Conservation (phyloP, 2,329 filamentous ascomycete species). For the Arthrinium phaeospermum region DNA sequence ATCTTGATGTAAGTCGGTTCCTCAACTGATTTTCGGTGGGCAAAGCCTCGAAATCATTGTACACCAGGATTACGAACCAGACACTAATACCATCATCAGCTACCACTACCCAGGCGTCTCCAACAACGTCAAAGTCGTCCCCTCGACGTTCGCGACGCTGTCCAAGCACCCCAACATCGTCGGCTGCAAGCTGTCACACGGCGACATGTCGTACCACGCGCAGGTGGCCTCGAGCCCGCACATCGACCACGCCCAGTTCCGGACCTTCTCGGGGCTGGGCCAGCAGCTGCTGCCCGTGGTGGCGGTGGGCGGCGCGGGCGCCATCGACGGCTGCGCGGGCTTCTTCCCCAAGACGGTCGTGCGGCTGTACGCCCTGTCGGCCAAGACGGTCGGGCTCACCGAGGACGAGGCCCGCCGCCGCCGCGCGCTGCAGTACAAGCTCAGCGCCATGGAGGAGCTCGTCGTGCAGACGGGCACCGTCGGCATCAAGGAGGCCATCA, state of each 20-base stretch:
- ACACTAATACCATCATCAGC: constrained; percentile 37
- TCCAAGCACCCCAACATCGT: constrained; percentile 70
- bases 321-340: constrained; percentile 46
- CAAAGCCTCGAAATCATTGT: no score
- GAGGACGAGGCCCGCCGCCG: constrained; percentile 55
- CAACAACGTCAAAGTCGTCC: constrained; percentile 65
- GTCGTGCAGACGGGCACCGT: constrained; percentile 65
- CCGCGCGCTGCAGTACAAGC: constrained; percentile 62
- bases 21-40: no score
- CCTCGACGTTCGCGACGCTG: constrained; percentile 61
- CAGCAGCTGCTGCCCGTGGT: constrained; percentile 66
- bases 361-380: constrained; percentile 56
- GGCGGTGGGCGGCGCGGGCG: constrained; percentile 39
- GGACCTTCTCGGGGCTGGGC: constrained; percentile 67
- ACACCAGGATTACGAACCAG: no score
- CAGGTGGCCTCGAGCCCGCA: constrained; percentile 64
- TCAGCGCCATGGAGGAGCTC: constrained; percentile 66
- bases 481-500: constrained; percentile 69
- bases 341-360: constrained; percentile 69
- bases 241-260: constrained; percentile 65
- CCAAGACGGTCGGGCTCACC: constrained; percentile 33
- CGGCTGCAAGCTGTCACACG: constrained; percentile 72
- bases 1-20: constrained; percentile 58
- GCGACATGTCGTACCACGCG: constrained; percentile 67
- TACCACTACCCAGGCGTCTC: constrained; percentile 72